Evolutionary conservation across 148 eudicot genomes (phyloP).

Genomic region (Simmondsia chinensis): DNA sequence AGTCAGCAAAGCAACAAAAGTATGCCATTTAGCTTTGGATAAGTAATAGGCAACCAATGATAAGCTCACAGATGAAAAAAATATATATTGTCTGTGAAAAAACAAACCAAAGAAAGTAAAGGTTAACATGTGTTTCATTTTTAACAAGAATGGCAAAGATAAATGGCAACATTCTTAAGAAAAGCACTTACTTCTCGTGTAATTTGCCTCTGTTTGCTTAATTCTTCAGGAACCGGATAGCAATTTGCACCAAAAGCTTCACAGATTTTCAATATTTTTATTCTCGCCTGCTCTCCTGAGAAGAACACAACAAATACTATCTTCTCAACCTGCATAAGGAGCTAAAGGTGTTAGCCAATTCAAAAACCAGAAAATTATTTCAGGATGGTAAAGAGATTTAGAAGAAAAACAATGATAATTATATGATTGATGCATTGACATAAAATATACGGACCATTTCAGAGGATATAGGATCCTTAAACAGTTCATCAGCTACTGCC

Average conservation of each 20-base stretch:
- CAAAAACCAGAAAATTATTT: too few relatives aligned
- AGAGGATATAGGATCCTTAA: conserved; percentile 73
- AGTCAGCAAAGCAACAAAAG: too few relatives aligned
- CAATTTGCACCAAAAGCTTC: conserved; percentile 99
- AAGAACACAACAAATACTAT: conserved; percentile 90
- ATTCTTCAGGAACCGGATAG: conserved; percentile 93
- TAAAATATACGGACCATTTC: conserved; percentile 53
- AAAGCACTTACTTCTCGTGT: conserved; percentile 65
- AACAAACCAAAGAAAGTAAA: too few relatives aligned
- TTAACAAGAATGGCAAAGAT: not conserved
- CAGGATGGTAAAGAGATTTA: too few relatives aligned
- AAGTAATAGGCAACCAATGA: too few relatives aligned
- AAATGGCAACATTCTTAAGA: not conserved
- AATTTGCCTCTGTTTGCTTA: conserved; percentile 71
- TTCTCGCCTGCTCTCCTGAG: conserved; percentile 96
- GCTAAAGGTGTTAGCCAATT: conserved; percentile 1
- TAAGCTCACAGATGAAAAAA: too few relatives aligned
- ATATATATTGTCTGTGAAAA: too few relatives aligned
- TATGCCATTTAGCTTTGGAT: too few relatives aligned
- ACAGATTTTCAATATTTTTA: conserved; percentile 92
- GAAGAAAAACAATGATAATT: too few relatives aligned
- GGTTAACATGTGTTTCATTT: too few relatives aligned
- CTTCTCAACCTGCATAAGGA: conserved; percentile 83
- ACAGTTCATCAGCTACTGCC: conserved; percentile 73
- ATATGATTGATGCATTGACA: conserved; percentile 3